Conservation (phyloP, 2,329 filamentous ascomycete genomes). For the Aspergillus fischeri region DNA sequence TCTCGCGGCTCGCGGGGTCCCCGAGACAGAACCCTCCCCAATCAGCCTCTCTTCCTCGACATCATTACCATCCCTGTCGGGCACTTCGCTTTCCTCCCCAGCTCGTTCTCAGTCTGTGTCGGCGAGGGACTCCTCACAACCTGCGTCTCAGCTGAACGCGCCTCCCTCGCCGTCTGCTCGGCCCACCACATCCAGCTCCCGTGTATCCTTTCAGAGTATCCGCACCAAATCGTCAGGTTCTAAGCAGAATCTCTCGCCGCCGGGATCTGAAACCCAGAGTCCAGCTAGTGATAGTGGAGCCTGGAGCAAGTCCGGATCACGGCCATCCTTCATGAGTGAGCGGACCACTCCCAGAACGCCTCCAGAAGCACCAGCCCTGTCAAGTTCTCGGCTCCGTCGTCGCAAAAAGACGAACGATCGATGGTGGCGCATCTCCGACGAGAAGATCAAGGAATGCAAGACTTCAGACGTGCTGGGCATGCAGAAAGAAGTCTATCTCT, state of each 20-base stretch:
- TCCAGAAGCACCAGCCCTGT: slow-evolving; percentile 15
- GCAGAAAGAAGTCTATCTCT: slow-evolving; percentile 91
- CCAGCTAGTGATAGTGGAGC: slow-evolving; percentile 23
- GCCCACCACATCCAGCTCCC: slow-evolving; percentile 29
- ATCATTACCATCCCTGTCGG: slow-evolving; percentile 34
- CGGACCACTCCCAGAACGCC: slow-evolving; percentile 23
- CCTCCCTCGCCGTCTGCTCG: slow-evolving; percentile 16
- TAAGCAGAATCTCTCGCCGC: slow-evolving; percentile 20
- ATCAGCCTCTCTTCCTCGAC: slow-evolving; percentile 29
- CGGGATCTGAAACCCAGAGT: slow-evolving; percentile 20
- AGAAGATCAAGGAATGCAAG: slow-evolving; percentile 92
- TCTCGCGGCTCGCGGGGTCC: slow-evolving; percentile 35
- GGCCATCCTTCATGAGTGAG: slow-evolving; percentile 21
- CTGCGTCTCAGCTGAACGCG: slow-evolving; percentile 13
- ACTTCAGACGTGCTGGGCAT: slow-evolving; percentile 86
- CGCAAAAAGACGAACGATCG: slow-evolving; percentile 63
- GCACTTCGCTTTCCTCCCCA: slow-evolving; percentile 19
- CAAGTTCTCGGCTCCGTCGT: slow-evolving; percentile 47
- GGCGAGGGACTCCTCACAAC: slow-evolving; percentile 8
- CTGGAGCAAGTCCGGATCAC: slow-evolving; percentile 22
- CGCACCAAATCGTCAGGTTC: slow-evolving; percentile 24
- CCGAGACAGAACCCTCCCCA: slow-evolving; percentile 25
- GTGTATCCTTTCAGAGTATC: slow-evolving; percentile 31
- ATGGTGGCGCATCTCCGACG: slow-evolving; percentile 98
- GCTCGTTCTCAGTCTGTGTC: slow-evolving; percentile 14